Evolutionary conservation across 176 grass and related monocot genomes (phyloP).

Genomic region (Oryza punctata): DNA sequence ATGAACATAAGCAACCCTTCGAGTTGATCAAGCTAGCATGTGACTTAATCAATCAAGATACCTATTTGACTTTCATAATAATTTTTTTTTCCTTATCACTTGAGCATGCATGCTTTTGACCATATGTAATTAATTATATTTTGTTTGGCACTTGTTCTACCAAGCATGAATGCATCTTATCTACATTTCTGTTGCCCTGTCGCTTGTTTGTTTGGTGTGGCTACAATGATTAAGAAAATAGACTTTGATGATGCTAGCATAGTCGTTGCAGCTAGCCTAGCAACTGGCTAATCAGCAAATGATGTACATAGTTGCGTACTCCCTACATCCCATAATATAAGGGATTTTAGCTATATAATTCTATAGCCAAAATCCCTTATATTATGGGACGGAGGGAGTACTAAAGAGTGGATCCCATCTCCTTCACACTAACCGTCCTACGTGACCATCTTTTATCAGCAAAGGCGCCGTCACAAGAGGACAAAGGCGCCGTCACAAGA

Average conservation of each 20-base stretch:
- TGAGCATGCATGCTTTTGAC: slow-evolving; percentile 18
- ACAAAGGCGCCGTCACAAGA: too few species aligned
- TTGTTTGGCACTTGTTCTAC: neutral
- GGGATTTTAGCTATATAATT: too few species aligned
- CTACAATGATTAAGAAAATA: neutral
- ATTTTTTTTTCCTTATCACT: neutral
- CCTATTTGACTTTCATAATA: slow-evolving; percentile 10
- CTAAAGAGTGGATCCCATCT: too few species aligned
- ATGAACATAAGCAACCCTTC: neutral
- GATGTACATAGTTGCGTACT: neutral
- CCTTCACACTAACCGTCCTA: too few species aligned
- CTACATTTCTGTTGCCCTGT: slow-evolving; percentile 4
- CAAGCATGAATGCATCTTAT: neutral
- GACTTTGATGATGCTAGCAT: neutral
- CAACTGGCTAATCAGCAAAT: neutral
- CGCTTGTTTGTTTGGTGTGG: neutral
- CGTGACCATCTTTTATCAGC: too few species aligned
- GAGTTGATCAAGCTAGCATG: slow-evolving; percentile 9
- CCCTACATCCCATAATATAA: too few species aligned
- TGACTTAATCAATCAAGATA: neutral
- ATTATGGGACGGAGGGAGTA: too few species aligned
- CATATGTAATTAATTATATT: neutral
- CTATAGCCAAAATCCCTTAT: too few species aligned
- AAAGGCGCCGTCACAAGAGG: too few species aligned
- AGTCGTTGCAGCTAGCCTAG: neutral